These are phyloP conservation scores for Epicoccum nigrum DNA, from an alignment of 2,329 filamentous ascomycete species.

Conservation along the genomic window DNA sequence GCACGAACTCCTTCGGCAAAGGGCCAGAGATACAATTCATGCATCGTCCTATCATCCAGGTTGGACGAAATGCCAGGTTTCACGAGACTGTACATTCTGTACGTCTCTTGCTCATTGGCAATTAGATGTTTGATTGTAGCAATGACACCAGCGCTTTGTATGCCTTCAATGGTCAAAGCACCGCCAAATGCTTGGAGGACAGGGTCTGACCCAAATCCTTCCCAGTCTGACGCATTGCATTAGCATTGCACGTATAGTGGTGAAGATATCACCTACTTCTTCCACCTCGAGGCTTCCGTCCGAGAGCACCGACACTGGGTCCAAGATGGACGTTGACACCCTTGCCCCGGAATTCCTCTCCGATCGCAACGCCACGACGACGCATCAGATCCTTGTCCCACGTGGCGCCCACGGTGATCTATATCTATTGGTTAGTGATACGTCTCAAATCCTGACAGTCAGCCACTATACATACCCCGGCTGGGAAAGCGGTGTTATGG, in stretches of 20 bases:
- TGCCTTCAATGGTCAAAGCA: constrained; percentile 76
- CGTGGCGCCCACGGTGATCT: constrained; percentile 69
- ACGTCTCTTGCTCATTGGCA: constrained; percentile 72
- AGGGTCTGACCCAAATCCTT: constrained; percentile 74
- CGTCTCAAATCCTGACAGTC: neutral
- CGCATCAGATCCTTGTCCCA: constrained; percentile 77
- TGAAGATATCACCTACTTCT: constrained; percentile 53
- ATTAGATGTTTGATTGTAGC: constrained; percentile 73
- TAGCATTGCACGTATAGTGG: neutral
- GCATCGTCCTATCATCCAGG: constrained; percentile 75
- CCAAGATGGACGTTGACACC: constrained; percentile 75
- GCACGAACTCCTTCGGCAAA: constrained; percentile 79
- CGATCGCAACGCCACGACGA: constrained; percentile 69
- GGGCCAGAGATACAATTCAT: constrained; percentile 85
- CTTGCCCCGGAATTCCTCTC: constrained; percentile 74
- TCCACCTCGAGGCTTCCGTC: constrained; percentile 66
- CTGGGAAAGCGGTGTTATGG: constrained; percentile 76
- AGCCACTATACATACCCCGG: constrained; percentile 62
- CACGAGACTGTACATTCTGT: constrained; percentile 52
- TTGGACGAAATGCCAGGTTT: constrained; percentile 58
- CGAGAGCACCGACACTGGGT: constrained; percentile 72
- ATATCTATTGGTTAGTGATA: neutral
- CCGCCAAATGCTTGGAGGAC: constrained; percentile 75
- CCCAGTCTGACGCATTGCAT: constrained; percentile 60
- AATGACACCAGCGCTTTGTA: constrained; percentile 75